These are phyloP conservation scores for Trametes polyzona DNA, from an alignment of 1,284 basidiomycete species.

Conservation along the genomic window DNA sequence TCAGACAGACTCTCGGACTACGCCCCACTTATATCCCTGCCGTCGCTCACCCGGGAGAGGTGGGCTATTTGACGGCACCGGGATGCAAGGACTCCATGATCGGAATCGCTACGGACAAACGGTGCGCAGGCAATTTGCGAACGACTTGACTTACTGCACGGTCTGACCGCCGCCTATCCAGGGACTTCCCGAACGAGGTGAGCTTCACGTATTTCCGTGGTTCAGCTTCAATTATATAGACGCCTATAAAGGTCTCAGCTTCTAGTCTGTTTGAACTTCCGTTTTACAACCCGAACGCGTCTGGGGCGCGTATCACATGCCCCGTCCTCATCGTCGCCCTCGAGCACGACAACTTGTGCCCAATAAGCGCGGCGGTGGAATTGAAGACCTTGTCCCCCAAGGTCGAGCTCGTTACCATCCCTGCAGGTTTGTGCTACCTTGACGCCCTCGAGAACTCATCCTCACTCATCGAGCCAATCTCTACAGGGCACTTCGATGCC, in stretches of 20 bases:
- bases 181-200: constrained; percentile 18
- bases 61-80: constrained; percentile 12
- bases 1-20: constrained; percentile 38
- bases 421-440: neutral
- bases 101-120: constrained; percentile 1
- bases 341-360: constrained; percentile 18
- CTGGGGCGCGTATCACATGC: constrained; percentile 14
- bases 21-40: constrained; percentile 41
- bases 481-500: constrained; percentile 21
- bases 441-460: neutral
- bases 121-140: neutral
- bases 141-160: neutral
- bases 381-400: constrained; percentile 4
- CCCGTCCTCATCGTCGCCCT: constrained; percentile 14
- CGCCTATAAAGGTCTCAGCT: constrained; percentile 12
- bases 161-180: neutral
- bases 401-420: constrained; percentile 5
- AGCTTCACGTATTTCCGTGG: neutral
- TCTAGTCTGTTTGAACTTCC: constrained; percentile 21
- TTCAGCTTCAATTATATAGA: neutral
- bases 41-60: constrained; percentile 17
- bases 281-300: constrained; percentile 15
- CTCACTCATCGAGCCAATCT: no score
- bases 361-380: constrained; percentile 2
- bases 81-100: constrained; percentile 13